These are phyloP conservation scores for Fusarium chlamydosporum DNA, from an alignment of 2,329 filamentous ascomycete genomes.

Conservation along the genomic window DNA sequence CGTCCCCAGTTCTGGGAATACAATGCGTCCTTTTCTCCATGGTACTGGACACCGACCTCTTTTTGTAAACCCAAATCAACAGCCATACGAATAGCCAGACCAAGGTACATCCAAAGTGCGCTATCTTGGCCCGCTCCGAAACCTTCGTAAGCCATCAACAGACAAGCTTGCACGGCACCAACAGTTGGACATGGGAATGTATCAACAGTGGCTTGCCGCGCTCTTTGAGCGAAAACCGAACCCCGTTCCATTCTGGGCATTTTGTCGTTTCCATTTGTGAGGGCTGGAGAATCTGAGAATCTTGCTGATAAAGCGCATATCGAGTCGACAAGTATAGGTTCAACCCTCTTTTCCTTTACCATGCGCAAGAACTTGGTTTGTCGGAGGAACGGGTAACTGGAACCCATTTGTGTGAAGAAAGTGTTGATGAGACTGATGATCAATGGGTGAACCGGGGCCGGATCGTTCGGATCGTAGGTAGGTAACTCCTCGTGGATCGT, in stretches of 20 bases:
- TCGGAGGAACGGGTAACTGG: slow-evolving; percentile 87
- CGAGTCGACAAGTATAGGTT: slow-evolving; percentile 87
- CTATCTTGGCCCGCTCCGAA: slow-evolving; percentile 92
- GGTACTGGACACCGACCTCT: slow-evolving; percentile 77
- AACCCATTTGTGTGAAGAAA: slow-evolving; percentile 86
- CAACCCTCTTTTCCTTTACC: slow-evolving; percentile 83
- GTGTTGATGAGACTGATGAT: slow-evolving; percentile 83
- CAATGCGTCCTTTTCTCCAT: slow-evolving; percentile 67
- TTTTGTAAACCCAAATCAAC: slow-evolving; percentile 87
- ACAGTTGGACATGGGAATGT: slow-evolving; percentile 87
- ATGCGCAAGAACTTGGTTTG: slow-evolving; percentile 79
- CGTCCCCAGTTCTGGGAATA: slow-evolving; percentile 62
- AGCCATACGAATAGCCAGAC: slow-evolving; percentile 86
- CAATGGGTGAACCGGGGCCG: slow-evolving; percentile 78
- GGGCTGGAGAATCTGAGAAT: slow-evolving; percentile 75
- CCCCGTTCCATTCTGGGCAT: slow-evolving; percentile 77
- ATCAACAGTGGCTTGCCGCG: slow-evolving; percentile 85
- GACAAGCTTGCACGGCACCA: slow-evolving; percentile 84
- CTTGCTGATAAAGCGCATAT: slow-evolving; percentile 86
- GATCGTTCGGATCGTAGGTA: slow-evolving; percentile 81
- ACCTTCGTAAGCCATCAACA: slow-evolving; percentile 88
- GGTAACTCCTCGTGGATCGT: slow-evolving; percentile 70
- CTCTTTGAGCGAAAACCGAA: slow-evolving; percentile 82
- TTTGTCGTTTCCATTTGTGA: slow-evolving; percentile 64
- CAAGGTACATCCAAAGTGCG: slow-evolving; percentile 93